Conservation (phyloP, 2,329 filamentous ascomycete species). For the Lasiodiplodia sp. region DNA sequence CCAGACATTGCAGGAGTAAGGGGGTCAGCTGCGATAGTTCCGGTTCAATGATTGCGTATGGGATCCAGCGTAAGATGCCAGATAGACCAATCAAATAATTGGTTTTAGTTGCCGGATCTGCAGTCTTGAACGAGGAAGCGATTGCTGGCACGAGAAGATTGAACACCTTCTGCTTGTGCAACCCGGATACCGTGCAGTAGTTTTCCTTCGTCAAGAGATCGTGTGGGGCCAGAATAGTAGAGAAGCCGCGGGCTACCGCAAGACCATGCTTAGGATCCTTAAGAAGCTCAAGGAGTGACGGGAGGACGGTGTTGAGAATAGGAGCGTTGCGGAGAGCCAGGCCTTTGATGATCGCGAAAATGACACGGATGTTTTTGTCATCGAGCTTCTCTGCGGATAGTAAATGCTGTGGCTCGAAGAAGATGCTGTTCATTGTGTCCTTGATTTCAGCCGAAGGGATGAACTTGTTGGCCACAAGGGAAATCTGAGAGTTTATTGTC, state of each 20-base stretch:
- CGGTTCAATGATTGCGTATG: slow-evolving; percentile 66
- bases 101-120: slow-evolving; percentile 57
- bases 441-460: slow-evolving; percentile 50
- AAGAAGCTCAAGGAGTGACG: slow-evolving; percentile 59
- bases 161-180: slow-evolving; percentile 71
- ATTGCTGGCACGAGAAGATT: slow-evolving; percentile 65
- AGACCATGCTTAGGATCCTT: slow-evolving; percentile 57
- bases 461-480: slow-evolving; percentile 58
- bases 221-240: slow-evolving; percentile 66
- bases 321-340: slow-evolving; percentile 63
- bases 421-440: slow-evolving; percentile 49
- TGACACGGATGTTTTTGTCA: slow-evolving; percentile 57
- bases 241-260: slow-evolving; percentile 64
- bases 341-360: slow-evolving; percentile 69
- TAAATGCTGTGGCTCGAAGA: slow-evolving; percentile 42
- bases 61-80: slow-evolving; percentile 66
- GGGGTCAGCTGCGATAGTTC: slow-evolving; percentile 65
- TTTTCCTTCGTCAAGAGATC: slow-evolving; percentile 68
- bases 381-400: slow-evolving; percentile 43
- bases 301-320: slow-evolving; percentile 51
- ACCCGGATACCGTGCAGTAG: slow-evolving; percentile 66
- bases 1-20: slow-evolving; percentile 68
- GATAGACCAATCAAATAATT: slow-evolving; percentile 70
- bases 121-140: slow-evolving; percentile 58
- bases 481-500: slow-evolving; percentile 52